Evolutionary conservation across 768 basidiomycete species (phyloP), one percentile per base, ranked within the genome.

Genomic region (Ephemerocybe angulata): DNA sequence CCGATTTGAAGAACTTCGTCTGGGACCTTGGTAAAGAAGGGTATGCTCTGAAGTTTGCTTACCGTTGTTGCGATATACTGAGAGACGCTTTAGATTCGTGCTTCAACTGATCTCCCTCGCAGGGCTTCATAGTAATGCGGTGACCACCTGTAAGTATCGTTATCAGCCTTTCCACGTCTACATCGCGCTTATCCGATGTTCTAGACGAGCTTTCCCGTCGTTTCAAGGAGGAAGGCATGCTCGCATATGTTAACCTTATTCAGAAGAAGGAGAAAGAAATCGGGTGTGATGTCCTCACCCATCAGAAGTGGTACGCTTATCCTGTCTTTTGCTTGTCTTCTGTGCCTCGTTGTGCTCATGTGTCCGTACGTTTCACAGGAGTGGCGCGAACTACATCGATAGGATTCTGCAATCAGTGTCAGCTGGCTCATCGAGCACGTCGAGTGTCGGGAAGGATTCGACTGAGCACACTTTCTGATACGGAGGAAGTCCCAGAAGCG

Each of bases 11-110:
- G 78, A 83, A 80, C 68, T 95, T 95, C 64, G 75, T 93, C 41
- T 93, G 91, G 90, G 90, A 95, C 42, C 78, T 96, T 48, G 93
- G 83, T 15, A 90, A 91, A 70, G 91, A 93, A 76, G 89, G 91
- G 83, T 87, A 64, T 54, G 76, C 57, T 10, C 41, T 40, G 17
- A 37, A 19, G 38, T n/a, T 28, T 52, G 27, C 49, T 11, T 49
- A 31, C 4, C 24, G 10, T 47, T 59, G 4, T 52, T 27, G 46
- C 52, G 48, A 24, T 50, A 11, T 58, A 57, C 41, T 51, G 49
- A 55, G 29, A 57, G 29, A 29, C n/a, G 35, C 19, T 28, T n/a
- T 54, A 91, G 90, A 53, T 95, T 94, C 62, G 88, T 93, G 53
- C 76, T 96, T 17, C 93, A 95, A 66, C 74, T 96, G 22, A 84